phyloP scores from a whole-genome alignment of 129 eudicot species.

The Pulicaria dysenterica region DNA sequence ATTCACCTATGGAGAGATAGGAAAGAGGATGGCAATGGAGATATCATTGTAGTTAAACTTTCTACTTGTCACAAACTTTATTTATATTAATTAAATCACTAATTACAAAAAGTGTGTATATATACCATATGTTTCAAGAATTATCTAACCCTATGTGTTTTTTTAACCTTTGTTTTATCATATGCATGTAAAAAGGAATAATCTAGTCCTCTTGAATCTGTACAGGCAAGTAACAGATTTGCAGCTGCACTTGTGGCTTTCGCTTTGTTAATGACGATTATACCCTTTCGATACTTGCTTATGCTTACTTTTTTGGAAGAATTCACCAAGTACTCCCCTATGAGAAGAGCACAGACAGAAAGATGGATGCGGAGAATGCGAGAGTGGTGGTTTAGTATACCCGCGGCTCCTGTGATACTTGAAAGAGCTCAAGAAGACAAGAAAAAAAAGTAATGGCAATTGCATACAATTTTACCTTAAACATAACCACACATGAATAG shows the following conservation, averaged over 20 bases:
- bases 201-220: slow-evolving; percentile 1
- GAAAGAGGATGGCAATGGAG: not conserved
- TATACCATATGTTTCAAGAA: too few species aligned
- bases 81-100: too few species aligned
- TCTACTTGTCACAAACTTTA: not conserved
- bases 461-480: not conserved
- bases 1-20: not conserved
- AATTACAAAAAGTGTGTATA: too few species aligned
- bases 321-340: slow-evolving; percentile 78
- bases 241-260: slow-evolving; percentile 49
- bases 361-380: slow-evolving; percentile 64
- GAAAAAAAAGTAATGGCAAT: slow-evolving; percentile 54
- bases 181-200: not conserved
- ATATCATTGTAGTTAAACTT: not conserved
- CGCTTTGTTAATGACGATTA: slow-evolving; percentile 54
- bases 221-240: slow-evolving; percentile 79
- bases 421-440: slow-evolving; percentile 68
- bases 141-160: not conserved
- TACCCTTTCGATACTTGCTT: slow-evolving; percentile 55
- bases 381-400: slow-evolving; percentile 99
- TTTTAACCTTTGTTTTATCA: not conserved
- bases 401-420: slow-evolving; percentile 88
- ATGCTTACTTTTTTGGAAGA: slow-evolving; percentile 58
- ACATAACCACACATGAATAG: not conserved
- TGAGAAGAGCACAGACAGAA: slow-evolving; percentile 67